phyloP scores from a whole-genome alignment of 2,329 filamentous ascomycete genomes.

The Rhynchosporium secalis region DNA sequence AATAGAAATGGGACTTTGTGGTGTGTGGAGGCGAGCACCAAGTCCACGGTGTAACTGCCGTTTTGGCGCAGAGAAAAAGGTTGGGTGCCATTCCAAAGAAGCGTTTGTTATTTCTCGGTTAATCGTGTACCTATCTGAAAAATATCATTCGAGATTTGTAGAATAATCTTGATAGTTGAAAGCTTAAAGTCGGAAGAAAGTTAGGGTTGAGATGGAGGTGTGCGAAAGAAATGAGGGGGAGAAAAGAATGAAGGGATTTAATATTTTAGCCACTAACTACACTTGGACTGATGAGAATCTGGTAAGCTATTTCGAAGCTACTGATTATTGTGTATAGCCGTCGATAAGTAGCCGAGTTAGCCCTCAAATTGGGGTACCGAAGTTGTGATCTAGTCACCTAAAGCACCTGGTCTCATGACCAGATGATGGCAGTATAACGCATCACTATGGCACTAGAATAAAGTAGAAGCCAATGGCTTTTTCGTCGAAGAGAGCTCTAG shows the following conservation, averaged over 20 bases:
- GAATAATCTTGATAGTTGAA: neutral
- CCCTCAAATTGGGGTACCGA: no score
- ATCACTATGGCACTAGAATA: no score
- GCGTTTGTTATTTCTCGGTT: neutral
- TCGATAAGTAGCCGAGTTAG: no score
- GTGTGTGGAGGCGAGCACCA: neutral
- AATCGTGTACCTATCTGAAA: neutral
- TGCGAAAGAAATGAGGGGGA: neutral
- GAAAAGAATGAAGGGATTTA: neutral
- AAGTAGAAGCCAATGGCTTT: no score
- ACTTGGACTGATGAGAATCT: conserved; percentile 5
- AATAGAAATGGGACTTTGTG: conserved; percentile 17
- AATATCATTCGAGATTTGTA: neutral
- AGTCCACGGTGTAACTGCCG: conserved; percentile 13
- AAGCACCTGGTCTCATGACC: no score
- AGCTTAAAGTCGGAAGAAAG: neutral
- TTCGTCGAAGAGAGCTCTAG: no score
- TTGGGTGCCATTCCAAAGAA: conserved; percentile 19
- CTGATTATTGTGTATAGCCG: neutral
- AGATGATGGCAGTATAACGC: no score
- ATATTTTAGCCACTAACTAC: neutral
- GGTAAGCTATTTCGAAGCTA: conserved; percentile 3
- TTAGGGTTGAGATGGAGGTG: neutral
- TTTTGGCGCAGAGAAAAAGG: conserved; percentile 18
- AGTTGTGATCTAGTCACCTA: no score